A percentile compares a stretch with the other conserved stretches of the same genome.
Conservation (phyloP, 352 stramenopile genomes). For the Globisporangium canariense region DNA sequence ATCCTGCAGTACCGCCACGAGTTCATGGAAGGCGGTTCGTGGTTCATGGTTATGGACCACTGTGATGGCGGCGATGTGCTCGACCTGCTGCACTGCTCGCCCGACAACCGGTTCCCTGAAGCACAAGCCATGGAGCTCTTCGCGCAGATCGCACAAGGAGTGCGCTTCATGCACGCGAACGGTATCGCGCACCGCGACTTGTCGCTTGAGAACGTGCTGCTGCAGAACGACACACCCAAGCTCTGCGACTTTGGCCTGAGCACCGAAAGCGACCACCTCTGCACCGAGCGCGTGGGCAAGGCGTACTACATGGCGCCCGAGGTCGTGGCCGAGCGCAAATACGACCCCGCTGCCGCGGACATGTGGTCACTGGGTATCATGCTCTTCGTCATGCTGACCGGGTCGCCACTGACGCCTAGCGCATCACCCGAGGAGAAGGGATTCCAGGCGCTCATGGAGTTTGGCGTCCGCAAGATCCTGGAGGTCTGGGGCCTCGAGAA, state of each 20-base stretch:
- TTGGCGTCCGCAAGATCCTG: slow-evolving; percentile 44
- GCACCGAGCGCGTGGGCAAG: slow-evolving; percentile 32
- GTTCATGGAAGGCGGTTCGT: slow-evolving; percentile 44
- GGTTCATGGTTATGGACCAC: slow-evolving; percentile 56
- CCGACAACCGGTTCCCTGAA: slow-evolving; percentile 24
- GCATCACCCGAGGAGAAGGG: slow-evolving; percentile 28
- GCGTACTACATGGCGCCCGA: slow-evolving; percentile 61
- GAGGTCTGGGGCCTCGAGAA: slow-evolving; percentile 41
- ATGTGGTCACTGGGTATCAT: slow-evolving; percentile 68
- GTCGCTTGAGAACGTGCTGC: slow-evolving; percentile 54
- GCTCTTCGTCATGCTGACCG: slow-evolving; percentile 64
- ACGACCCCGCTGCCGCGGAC: slow-evolving; percentile 50
- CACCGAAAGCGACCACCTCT: slow-evolving; percentile 20
- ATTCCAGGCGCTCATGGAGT: slow-evolving; percentile 26
- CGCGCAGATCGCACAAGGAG: slow-evolving; percentile 27
- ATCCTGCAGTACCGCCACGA: slow-evolving; percentile 37
- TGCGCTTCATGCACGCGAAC: slow-evolving; percentile 40
- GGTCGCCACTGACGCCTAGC: slow-evolving; percentile 38
- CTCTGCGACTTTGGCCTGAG: slow-evolving; percentile 58
- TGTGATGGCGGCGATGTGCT: slow-evolving; percentile 49
- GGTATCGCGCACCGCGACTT: slow-evolving; percentile 51
- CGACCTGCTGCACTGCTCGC: slow-evolving; percentile 22
- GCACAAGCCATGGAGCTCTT: slow-evolving; percentile 21
- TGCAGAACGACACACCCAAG: slow-evolving; percentile 31
- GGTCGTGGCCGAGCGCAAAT: slow-evolving; percentile 30